phyloP scores from a whole-genome alignment of 2,329 filamentous ascomycete species.

The Aspergillus sp. region DNA sequence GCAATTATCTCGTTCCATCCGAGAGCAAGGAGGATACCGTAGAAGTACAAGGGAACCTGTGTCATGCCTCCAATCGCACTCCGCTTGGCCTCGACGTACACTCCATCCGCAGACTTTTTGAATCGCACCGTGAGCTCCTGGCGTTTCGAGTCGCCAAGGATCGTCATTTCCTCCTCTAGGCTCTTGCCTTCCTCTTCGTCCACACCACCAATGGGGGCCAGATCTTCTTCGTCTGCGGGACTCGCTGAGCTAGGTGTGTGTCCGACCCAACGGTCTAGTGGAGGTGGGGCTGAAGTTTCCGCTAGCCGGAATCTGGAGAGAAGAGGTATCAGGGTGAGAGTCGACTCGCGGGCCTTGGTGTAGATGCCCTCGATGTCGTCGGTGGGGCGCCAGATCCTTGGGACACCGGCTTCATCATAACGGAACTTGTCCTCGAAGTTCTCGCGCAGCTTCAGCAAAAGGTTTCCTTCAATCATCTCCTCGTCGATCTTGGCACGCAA shows the following conservation, averaged over 20 bases:
- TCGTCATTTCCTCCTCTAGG: constrained; percentile 91
- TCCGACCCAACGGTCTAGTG: constrained; percentile 83
- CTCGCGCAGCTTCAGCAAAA: constrained; percentile 90
- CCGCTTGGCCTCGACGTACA: constrained; percentile 96
- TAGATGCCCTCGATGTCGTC: constrained; percentile 98
- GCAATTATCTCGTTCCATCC: constrained; percentile 99
- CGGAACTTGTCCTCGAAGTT: constrained; percentile 99
- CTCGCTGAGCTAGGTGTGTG: constrained; percentile 71
- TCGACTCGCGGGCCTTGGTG: constrained; percentile 87
- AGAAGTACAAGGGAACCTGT: constrained; percentile 93
- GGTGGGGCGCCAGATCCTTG: constrained; percentile 91
- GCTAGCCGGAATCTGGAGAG: constrained; percentile 79
- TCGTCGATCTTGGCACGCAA: constrained; percentile 89
- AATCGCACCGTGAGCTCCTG: constrained; percentile 91
- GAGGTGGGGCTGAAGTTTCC: constrained; percentile 71
- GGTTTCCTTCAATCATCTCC: constrained; percentile 96
- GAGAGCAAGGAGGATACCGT: constrained; percentile 79
- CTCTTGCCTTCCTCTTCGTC: constrained; percentile 95
- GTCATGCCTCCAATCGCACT: constrained; percentile 94
- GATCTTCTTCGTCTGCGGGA: constrained; percentile 83
- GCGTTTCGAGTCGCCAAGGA: constrained; percentile 85
- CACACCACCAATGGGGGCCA: constrained; percentile 84
- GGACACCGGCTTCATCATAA: constrained; percentile 92
- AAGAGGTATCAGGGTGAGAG: constrained; percentile 84
- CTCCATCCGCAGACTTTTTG: constrained; percentile 97